Conservation (phyloP, 1,284 basidiomycete species). For the Leccinum griseonigrum region DNA sequence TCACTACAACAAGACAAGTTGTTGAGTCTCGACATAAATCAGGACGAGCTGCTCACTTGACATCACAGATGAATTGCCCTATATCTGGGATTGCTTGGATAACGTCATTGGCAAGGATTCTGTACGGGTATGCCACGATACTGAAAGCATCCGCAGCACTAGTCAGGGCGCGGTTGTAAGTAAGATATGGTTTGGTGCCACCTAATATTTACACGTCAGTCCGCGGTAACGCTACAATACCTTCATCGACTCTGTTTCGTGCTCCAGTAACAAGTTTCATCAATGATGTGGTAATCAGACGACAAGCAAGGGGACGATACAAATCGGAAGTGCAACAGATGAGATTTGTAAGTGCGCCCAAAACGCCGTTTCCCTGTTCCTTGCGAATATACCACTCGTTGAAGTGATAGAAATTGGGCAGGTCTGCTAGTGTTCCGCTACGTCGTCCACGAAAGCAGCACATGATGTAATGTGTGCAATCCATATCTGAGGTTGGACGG, state of each 20-base stretch:
- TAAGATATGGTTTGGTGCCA: conserved; percentile 25
- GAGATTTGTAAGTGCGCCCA: conserved; percentile 31
- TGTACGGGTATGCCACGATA: conserved; percentile 30
- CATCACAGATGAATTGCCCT: neutral
- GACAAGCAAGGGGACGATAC: conserved; percentile 18
- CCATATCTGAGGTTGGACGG: too few relatives aligned
- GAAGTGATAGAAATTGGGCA: conserved; percentile 26
- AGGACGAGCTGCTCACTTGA: neutral
- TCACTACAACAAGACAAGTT: neutral
- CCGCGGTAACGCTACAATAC: neutral
- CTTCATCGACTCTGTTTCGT: conserved; percentile 27
- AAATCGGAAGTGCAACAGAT: conserved; percentile 18
- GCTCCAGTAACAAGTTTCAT: conserved; percentile 26
- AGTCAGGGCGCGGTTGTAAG: conserved; percentile 30
- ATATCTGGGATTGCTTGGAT: neutral
- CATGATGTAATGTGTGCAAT: conserved; percentile 34
- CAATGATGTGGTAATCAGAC: conserved; percentile 30
- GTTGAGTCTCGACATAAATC: neutral
- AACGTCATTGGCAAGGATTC: conserved; percentile 28
- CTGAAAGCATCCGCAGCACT: conserved; percentile 30
- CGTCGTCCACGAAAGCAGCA: conserved; percentile 33
- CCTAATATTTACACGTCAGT: conserved; percentile 17
- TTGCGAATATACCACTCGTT: conserved; percentile 25
- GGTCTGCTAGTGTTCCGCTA: conserved; percentile 12
- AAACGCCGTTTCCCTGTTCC: conserved; percentile 22